A percentile compares a stretch with the other conserved stretches of the same genome.
Evolutionary conservation across 1,284 basidiomycete species (phyloP).

Genomic region (Sphaerobolus stellatus): DNA sequence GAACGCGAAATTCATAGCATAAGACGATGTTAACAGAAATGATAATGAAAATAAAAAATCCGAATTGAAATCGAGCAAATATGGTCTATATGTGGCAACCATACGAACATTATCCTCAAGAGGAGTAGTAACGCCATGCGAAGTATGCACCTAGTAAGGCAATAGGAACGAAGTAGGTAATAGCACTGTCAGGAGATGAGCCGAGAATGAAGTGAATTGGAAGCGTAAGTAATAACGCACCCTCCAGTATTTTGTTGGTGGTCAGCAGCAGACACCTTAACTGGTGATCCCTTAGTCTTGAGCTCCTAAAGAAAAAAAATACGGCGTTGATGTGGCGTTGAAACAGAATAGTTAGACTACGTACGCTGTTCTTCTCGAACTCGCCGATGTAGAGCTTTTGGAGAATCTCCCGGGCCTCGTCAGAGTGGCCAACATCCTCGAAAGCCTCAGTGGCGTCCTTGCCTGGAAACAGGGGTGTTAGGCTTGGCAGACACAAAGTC

Average conservation of each 20-base stretch:
- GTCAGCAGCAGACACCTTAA: background rate
- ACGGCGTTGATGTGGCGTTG: too few species aligned
- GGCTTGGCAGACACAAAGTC: constrained; percentile 13
- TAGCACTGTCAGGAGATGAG: constrained; percentile 7
- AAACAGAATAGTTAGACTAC: constrained; percentile 30
- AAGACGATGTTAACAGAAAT: too few species aligned
- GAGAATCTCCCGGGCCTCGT: constrained; percentile 92
- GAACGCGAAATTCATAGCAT: too few species aligned
- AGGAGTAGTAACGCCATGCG: constrained; percentile 72
- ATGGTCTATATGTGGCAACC: too few species aligned
- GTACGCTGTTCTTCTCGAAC: constrained; percentile 69
- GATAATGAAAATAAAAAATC: too few species aligned
- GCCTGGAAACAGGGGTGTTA: constrained; percentile 43
- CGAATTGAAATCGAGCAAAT: too few species aligned
- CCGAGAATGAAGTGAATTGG: constrained; percentile 12
- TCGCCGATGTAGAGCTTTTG: constrained; percentile 75
- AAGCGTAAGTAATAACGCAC: constrained; percentile 43
- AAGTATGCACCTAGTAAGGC: constrained; percentile 76
- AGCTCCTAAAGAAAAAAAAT: constrained; percentile 36
- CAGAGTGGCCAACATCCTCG: constrained; percentile 99
- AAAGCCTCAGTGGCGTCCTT: constrained; percentile 98
- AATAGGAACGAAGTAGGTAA: constrained; percentile 81
- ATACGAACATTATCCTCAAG: background rate
- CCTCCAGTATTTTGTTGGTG: constrained; percentile 42
- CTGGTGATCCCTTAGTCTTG: constrained; percentile 40